Conservation (phyloP, 73 alveolate species). For the Uronychia binucleata region DNA sequence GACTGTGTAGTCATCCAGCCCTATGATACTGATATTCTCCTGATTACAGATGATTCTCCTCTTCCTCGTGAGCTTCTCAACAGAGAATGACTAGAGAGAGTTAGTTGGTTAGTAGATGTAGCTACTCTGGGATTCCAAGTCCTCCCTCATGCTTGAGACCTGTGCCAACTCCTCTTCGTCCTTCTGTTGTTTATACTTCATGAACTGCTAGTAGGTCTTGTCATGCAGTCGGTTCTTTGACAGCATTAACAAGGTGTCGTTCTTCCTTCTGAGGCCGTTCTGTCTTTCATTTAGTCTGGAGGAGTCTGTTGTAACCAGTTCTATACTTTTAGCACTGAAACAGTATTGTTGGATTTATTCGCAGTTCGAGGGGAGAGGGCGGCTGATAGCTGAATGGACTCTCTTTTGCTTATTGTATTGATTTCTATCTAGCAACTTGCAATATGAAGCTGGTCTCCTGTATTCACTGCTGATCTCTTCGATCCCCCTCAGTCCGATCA, state of each 20-base stretch:
- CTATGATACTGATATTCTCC: neutral
- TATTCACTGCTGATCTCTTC: neutral
- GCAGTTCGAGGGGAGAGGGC: neutral
- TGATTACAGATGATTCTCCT: neutral
- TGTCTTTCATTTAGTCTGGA: too few relatives aligned
- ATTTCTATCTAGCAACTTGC: neutral
- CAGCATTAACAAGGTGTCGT: neutral
- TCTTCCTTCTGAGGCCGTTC: neutral
- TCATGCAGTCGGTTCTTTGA: neutral
- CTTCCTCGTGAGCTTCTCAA: neutral
- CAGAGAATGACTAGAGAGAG: neutral
- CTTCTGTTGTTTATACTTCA: neutral
- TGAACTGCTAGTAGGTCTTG: neutral
- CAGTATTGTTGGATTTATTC: too few relatives aligned
- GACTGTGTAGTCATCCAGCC: neutral
- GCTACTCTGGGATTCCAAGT: neutral
- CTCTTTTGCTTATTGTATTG: neutral
- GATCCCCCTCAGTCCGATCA: neutral
- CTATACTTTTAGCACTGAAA: too few relatives aligned
- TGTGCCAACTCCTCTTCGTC: neutral
- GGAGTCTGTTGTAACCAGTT: too few relatives aligned
- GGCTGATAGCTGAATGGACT: neutral
- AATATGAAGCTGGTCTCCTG: neutral
- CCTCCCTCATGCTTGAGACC: neutral
- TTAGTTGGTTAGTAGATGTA: neutral